phyloP scores from a whole-genome alignment of 2,329 filamentous ascomycete species.

The Neurospora crassa region DNA sequence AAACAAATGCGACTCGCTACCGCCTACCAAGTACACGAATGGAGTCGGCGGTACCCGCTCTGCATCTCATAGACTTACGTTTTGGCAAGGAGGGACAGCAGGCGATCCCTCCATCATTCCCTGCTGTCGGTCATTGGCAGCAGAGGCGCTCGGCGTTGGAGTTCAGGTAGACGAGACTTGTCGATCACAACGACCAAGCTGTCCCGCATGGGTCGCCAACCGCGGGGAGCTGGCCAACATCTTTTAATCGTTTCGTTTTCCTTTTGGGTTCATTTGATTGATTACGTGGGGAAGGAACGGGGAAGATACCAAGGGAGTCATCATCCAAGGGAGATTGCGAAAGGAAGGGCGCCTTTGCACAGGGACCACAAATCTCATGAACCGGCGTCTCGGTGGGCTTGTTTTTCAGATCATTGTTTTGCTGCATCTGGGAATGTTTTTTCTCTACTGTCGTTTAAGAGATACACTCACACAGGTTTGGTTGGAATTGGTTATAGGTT shows the following conservation, averaged over 20 bases:
- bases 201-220: background rate
- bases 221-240: background rate
- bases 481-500: slow-evolving; percentile 1
- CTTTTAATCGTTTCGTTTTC: background rate
- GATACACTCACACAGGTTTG: background rate
- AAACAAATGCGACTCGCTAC: background rate
- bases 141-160: background rate
- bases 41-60: background rate
- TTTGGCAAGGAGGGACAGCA: background rate
- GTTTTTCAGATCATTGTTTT: background rate
- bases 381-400: slow-evolving; percentile 1
- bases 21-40: background rate
- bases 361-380: slow-evolving; percentile 2
- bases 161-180: background rate
- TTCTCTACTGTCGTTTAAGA: slow-evolving; percentile 2
- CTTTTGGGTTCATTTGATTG: background rate
- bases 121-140: background rate
- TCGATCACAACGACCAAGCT: background rate
- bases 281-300: background rate
- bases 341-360: background rate
- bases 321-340: background rate
- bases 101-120: background rate
- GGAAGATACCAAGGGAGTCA: background rate
- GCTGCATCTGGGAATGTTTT: background rate
- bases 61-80: background rate